Evolutionary conservation across 306 rosid species (phyloP), one percentile per base, ranked within the genome.

Genomic region (Astragalus glycyphyllos): DNA sequence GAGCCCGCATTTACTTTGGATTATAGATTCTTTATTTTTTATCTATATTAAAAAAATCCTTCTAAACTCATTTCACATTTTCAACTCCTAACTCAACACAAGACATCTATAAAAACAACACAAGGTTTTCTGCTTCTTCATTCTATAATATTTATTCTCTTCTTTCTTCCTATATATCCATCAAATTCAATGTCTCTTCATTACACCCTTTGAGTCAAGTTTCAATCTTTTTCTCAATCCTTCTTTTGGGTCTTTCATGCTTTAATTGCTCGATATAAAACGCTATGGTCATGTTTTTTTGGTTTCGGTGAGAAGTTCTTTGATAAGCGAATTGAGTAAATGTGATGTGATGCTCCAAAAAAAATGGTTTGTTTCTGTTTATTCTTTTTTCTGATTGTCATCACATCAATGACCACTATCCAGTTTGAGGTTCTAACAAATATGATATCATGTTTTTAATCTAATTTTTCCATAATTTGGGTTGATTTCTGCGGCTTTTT

Each of bases 291-390:
- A 4, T 51, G 20, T 51, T 16, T 1, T 8, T 51, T 51, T 41
- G 46, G 35, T 50, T 62, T 61, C 11, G 34, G 26, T 9, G 47
- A 2, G 44, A 14, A 46, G 8, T 56, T 56, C 65, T 68, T 74
- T 31, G 42, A 12, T 47, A 1, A 49, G 16, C 8, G 16, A 48
- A 29, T 61, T 54, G 60, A 50, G 23, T 20, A 20, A 20, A 20
- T 20, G 56, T 50, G 11, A 50, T 31, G 46, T 20, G 40, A 42
- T 55, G 45, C 42, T 56, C 46, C n/a, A n/a, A 4, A 56, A 35
- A 54, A 64, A 72, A 59, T 74, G 86, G 81, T 68, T 76, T 16
- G 80, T 81, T 66, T 74, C 73, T 66, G 77, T 57, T 77, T 55
- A 26, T 68, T 44, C 61, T 54, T 71, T 11, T 13, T 23, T 32